Percentiles rank a stretch among this genome's conserved stretches.
phyloP scores from a whole-genome alignment of 2,329 filamentous ascomycete species.

The Daldinia sp. region DNA sequence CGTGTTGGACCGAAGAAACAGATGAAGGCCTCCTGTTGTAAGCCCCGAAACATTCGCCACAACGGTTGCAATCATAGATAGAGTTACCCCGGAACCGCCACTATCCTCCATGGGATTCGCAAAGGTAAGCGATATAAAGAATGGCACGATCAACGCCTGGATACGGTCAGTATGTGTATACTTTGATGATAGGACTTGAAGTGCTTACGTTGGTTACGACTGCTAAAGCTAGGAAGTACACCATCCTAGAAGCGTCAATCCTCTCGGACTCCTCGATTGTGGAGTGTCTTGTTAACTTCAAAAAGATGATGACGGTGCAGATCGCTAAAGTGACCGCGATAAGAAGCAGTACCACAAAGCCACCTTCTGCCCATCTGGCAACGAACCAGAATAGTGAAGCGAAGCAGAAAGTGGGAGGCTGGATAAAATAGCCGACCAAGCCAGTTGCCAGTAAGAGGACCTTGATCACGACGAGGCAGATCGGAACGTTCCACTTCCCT shows the following conservation, averaged over 20 bases:
- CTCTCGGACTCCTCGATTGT: conserved; percentile 70
- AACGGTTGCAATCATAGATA: conserved; percentile 74
- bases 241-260: conserved; percentile 75
- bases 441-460: conserved; percentile 68
- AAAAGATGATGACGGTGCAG: conserved; percentile 66
- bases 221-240: conserved; percentile 72
- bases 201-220: conserved; percentile 68
- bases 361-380: conserved; percentile 68
- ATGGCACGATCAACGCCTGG: conserved; percentile 71
- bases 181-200: not conserved
- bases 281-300: conserved; percentile 66
- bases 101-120: conserved; percentile 53
- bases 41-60: conserved; percentile 75
- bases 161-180: conserved; percentile 45
- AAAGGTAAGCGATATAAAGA: conserved; percentile 70
- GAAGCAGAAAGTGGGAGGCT: conserved; percentile 71
- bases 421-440: conserved; percentile 67
- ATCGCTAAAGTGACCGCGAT: conserved; percentile 64
- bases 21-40: conserved; percentile 72
- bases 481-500: conserved; percentile 69
- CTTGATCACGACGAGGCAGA: conserved; percentile 66
- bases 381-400: conserved; percentile 77
- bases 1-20: conserved; percentile 74
- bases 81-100: conserved; percentile 60
- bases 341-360: conserved; percentile 65